Percentiles rank a stretch among this genome's conserved stretches.
Evolutionary conservation across 768 basidiomycete genomes (phyloP).

Genomic region (Trametes cubensis): DNA sequence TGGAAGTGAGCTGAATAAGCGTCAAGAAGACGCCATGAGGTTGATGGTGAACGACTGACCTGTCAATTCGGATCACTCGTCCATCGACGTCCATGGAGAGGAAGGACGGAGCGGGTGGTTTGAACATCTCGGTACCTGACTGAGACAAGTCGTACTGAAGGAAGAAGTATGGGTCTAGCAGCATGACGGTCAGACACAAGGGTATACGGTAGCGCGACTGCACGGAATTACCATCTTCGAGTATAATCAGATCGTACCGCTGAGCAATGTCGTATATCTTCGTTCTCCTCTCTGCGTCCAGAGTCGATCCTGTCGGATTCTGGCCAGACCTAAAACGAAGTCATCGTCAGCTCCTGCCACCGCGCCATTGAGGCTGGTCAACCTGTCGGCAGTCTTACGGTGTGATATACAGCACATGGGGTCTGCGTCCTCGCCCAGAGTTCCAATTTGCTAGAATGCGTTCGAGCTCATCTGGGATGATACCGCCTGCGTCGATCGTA

Average conservation of each 20-base stretch:
- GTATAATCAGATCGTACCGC: constrained; percentile 53
- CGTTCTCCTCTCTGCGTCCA: constrained; percentile 45
- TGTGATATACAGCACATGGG: constrained; percentile 52
- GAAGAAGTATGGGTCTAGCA: constrained; percentile 51
- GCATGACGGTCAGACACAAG: neutral
- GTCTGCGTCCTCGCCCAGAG: constrained; percentile 46
- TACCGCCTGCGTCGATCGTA: constrained; percentile 49
- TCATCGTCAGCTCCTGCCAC: no score
- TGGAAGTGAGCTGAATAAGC: no score
- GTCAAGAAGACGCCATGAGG: no score
- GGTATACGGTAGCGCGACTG: no score
- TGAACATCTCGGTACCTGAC: neutral
- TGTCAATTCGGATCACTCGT: constrained; percentile 24
- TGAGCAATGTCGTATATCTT: constrained; percentile 50
- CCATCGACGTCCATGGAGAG: constrained; percentile 25
- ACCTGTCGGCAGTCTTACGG: constrained; percentile 38
- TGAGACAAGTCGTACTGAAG: constrained; percentile 44
- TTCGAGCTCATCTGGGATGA: constrained; percentile 54
- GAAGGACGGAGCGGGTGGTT: constrained; percentile 38
- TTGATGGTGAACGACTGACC: neutral
- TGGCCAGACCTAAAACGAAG: constrained; percentile 36
- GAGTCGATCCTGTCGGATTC: constrained; percentile 55
- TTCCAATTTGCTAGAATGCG: constrained; percentile 47
- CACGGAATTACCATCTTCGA: constrained; percentile 41
- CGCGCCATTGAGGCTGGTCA: no score